A percentile compares a stretch with the other conserved stretches of the same genome.
These are phyloP conservation scores for Yarrowia yakushimensis DNA, from an alignment of 805 yeast species.

Conservation along the genomic window DNA sequence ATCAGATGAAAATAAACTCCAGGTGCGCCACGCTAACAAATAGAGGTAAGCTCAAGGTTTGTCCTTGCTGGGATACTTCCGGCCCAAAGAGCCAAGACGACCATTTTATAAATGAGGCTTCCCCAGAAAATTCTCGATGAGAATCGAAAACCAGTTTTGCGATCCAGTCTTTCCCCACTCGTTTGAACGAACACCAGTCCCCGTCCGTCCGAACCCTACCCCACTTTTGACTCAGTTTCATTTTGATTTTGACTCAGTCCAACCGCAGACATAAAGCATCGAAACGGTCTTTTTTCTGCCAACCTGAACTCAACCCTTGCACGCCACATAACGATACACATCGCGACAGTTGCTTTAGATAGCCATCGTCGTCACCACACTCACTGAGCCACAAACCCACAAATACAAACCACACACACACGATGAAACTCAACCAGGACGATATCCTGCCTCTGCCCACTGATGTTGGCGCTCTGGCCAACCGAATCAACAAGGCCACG, in stretches of 20 bases:
- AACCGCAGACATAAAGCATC: not conserved
- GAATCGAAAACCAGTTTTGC: too few species aligned
- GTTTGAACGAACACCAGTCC: not conserved
- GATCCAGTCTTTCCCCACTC: too few species aligned
- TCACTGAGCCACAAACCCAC: too few species aligned
- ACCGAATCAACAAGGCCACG: conserved; percentile 72
- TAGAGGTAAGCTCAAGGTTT: not conserved
- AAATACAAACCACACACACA: not conserved
- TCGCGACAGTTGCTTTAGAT: not conserved
- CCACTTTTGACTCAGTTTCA: not conserved
- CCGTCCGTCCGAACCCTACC: not conserved
- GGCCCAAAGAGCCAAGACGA: too few species aligned
- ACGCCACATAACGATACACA: not conserved
- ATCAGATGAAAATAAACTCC: not conserved
- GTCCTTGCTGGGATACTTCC: not conserved
- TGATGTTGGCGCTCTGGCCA: conserved; percentile 81
- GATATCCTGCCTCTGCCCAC: conserved; percentile 71
- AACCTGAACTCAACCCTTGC: not conserved
- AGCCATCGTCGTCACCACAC: not conserved
- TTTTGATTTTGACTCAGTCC: conserved; percentile 1
- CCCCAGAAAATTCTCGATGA: too few species aligned
- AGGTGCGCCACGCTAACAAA: not conserved
- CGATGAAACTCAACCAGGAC: conserved; percentile 24
- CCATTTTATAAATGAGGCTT: too few species aligned
- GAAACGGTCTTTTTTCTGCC: not conserved